A percentile compares a stretch with the other conserved stretches of the same genome.
Evolutionary conservation across 148 eudicot genomes (phyloP).

Genomic region (Linanthus parryae): DNA sequence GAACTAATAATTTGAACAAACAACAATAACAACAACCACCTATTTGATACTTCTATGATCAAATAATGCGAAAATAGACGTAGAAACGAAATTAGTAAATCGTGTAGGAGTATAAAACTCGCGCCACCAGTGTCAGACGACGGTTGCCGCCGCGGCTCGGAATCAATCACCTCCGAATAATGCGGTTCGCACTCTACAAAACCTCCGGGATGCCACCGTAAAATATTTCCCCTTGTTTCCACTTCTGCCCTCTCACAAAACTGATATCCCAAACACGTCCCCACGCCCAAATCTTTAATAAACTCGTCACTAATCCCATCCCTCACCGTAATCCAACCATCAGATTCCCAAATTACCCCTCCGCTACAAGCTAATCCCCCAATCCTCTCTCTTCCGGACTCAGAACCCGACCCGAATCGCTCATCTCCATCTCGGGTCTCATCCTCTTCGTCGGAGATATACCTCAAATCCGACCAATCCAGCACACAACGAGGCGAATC

Average conservation of each 20-base stretch:
- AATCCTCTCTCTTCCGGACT: slow-evolving; percentile 24
- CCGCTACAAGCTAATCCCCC: slow-evolving; percentile 25
- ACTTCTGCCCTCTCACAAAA: neutral
- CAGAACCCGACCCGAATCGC: neutral
- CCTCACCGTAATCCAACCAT: slow-evolving; percentile 66
- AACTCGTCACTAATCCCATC: slow-evolving; percentile 1
- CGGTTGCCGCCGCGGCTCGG: too few species aligned
- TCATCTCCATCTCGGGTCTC: slow-evolving; percentile 4
- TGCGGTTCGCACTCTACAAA: too few species aligned
- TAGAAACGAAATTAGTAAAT: too few species aligned
- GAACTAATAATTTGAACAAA: too few species aligned
- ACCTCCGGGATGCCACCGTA: too few species aligned
- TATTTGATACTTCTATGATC: too few species aligned
- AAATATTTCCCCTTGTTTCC: slow-evolving; percentile 13
- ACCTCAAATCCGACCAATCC: slow-evolving; percentile 35
- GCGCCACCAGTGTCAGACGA: too few species aligned
- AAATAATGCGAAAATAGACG: too few species aligned
- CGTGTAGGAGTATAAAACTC: too few species aligned
- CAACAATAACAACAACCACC: too few species aligned
- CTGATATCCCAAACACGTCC: slow-evolving; percentile 6
- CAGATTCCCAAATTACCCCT: slow-evolving; percentile 67
- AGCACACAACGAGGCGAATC: slow-evolving; percentile 51
- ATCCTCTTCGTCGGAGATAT: slow-evolving; percentile 22
- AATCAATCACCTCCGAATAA: too few species aligned
- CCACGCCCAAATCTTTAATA: slow-evolving; percentile 11